These are phyloP conservation scores for Fusarium sp. DNA, from an alignment of 2,329 filamentous ascomycete genomes.

Conservation along the genomic window DNA sequence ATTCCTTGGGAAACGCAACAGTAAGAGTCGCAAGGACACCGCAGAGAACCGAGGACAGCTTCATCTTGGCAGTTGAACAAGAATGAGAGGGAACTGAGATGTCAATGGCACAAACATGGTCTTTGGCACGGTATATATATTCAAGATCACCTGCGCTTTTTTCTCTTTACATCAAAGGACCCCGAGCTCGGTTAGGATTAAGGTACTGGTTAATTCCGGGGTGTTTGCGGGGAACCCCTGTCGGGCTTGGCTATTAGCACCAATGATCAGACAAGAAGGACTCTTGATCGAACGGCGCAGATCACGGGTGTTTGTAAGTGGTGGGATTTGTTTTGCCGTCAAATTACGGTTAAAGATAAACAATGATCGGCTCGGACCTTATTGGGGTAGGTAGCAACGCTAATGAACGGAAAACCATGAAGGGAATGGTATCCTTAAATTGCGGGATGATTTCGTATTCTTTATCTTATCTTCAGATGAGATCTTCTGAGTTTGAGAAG, in stretches of 20 bases:
- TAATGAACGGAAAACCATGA: not conserved
- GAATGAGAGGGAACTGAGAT: not conserved
- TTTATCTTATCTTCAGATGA: not conserved
- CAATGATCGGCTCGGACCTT: not conserved
- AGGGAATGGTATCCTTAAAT: not conserved
- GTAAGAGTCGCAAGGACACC: conserved; percentile 20
- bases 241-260: conserved; percentile 28
- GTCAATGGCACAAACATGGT: not conserved
- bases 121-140: conserved; percentile 3
- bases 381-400: not conserved
- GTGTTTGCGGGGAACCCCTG: conserved; percentile 31
- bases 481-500: fast-evolving
- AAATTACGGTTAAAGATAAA: conserved; percentile 22
- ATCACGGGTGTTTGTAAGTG: not conserved
- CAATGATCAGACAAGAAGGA: conserved; percentile 13
- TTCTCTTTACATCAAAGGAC: not conserved
- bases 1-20: conserved; percentile 28
- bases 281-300: not conserved
- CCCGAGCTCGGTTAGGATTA: conserved; percentile 3
- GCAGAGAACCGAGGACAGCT: conserved; percentile 18
- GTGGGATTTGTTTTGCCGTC: not conserved
- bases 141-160: not conserved
- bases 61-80: conserved; percentile 15
- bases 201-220: not conserved
- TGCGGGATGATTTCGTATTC: not conserved